phyloP scores from a whole-genome alignment of 371 early-diverging fungal genomes.

The Actinomucor elegans region DNA sequence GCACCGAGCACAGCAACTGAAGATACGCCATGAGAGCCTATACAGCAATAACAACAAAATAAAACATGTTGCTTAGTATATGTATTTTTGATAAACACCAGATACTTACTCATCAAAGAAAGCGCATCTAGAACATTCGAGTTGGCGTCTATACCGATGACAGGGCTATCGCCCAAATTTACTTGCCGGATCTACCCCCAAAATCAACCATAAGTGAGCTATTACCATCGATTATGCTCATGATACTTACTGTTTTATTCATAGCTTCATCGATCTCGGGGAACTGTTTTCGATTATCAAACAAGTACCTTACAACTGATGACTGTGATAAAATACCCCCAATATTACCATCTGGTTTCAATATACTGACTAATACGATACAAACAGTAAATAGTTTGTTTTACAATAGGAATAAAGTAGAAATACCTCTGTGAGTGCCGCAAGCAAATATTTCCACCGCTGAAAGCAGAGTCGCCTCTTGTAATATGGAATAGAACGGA shows the following conservation, averaged over 20 bases:
- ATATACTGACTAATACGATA: slow-evolving; percentile 51
- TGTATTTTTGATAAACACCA: no score
- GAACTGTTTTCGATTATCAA: slow-evolving; percentile 42
- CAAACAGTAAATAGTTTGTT: not conserved
- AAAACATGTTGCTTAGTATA: no score
- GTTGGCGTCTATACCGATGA: slow-evolving; percentile 51
- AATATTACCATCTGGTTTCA: slow-evolving; percentile 42
- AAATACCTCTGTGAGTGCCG: slow-evolving; percentile 72
- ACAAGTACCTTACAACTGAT: slow-evolving; percentile 65
- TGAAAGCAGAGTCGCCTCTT: slow-evolving; percentile 72
- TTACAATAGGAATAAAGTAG: not conserved
- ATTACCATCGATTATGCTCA: no score
- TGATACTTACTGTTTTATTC: slow-evolving; percentile 39
- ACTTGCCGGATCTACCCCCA: slow-evolving; percentile 40
- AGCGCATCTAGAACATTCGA: slow-evolving; percentile 55
- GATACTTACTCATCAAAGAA: slow-evolving; percentile 52
- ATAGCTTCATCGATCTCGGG: slow-evolving; percentile 33
- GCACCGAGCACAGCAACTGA: slow-evolving; percentile 61
- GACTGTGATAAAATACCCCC: slow-evolving; percentile 83
- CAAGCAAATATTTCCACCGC: slow-evolving; percentile 72
- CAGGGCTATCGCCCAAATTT: slow-evolving; percentile 49
- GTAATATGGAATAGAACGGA: slow-evolving; percentile 78
- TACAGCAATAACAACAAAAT: not conserved
- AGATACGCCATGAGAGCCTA: slow-evolving; percentile 58
- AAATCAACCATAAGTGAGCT: not conserved